Evolutionary conservation across 2,329 filamentous ascomycete species (phyloP).

Genomic region (Ustilaginoidea virens): DNA sequence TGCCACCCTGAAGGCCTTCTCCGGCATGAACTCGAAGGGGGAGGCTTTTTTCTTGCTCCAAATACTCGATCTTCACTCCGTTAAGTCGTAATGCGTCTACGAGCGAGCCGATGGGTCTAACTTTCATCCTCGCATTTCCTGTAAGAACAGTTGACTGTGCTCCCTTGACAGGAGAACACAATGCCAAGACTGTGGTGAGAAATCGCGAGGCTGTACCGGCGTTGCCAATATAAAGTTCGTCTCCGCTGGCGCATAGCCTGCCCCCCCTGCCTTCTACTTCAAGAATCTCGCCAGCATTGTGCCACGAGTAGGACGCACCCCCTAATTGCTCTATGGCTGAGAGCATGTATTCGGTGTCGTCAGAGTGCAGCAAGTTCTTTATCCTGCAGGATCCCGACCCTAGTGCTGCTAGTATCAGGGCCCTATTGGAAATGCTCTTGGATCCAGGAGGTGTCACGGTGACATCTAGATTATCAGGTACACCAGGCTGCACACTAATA

Average conservation of each 20-base stretch:
- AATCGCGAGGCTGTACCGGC: constrained; percentile 93
- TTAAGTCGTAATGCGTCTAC: constrained; percentile 82
- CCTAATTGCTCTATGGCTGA: constrained; percentile 74
- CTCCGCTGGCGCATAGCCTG: constrained; percentile 56
- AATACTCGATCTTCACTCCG: constrained; percentile 73
- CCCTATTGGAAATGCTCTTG: constrained; percentile 94
- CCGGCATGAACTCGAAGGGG: constrained; percentile 72
- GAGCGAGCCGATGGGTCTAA: constrained; percentile 80
- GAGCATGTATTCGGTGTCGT: constrained; percentile 95
- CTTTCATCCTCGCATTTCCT: constrained; percentile 92
- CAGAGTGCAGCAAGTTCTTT: constrained; percentile 85
- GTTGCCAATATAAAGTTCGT: constrained; percentile 84
- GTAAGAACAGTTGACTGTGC: constrained; percentile 61
- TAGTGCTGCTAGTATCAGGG: constrained; percentile 83
- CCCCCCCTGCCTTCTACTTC: constrained; percentile 88
- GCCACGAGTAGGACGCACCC: constrained; percentile 83
- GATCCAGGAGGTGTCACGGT: constrained; percentile 83
- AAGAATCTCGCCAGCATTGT: constrained; percentile 82
- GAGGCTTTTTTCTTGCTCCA: constrained; percentile 70
- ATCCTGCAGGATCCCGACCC: constrained; percentile 75
- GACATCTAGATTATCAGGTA: constrained; percentile 49
- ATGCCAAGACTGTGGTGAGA: constrained; percentile 76
- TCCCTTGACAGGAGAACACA: constrained; percentile 53
- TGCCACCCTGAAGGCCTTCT: constrained; percentile 68
- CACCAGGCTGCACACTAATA: constrained; percentile 56